Evolutionary conservation across 2,329 filamentous ascomycete species (phyloP).

Genomic region (Aspergillus amoenus): DNA sequence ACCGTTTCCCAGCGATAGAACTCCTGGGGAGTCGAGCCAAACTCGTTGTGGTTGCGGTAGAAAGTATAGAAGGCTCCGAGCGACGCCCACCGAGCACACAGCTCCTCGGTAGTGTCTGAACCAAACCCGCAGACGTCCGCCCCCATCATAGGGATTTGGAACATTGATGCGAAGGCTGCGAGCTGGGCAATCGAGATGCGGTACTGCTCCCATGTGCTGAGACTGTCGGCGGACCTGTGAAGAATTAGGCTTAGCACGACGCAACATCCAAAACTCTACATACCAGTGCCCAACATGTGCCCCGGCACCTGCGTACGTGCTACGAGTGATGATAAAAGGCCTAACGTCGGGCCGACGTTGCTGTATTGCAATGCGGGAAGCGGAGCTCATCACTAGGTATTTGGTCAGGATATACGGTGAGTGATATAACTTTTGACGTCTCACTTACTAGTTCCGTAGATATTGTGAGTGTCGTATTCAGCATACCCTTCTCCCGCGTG

Average conservation of each 20-base stretch:
- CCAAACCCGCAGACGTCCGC: conserved; percentile 77
- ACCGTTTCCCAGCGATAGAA: conserved; percentile 70
- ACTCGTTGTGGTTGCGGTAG: conserved; percentile 70
- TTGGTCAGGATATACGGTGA: neutral
- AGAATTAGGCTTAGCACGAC: neutral
- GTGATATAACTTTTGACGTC: neutral
- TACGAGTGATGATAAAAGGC: conserved; percentile 72
- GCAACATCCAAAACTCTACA: conserved; percentile 7
- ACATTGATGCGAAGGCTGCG: conserved; percentile 63
- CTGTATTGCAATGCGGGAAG: conserved; percentile 66
- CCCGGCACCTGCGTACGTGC: conserved; percentile 73
- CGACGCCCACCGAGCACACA: conserved; percentile 74
- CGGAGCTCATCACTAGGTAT: conserved; percentile 63
- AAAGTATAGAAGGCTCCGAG: conserved; percentile 74
- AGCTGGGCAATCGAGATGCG: conserved; percentile 59
- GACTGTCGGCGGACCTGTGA: conserved; percentile 60
- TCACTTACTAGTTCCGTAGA: conserved; percentile 64
- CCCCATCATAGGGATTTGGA: conserved; percentile 67
- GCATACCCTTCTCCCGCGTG: conserved; percentile 61
- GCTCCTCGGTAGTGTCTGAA: conserved; percentile 62
- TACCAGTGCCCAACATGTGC: conserved; percentile 56
- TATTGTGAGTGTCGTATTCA: conserved; percentile 75
- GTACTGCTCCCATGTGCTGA: conserved; percentile 60
- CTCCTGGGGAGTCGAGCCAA: conserved; percentile 60
- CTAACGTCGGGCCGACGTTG: conserved; percentile 62